These are phyloP conservation scores for Nemania diffusa DNA, from an alignment of 2,329 filamentous ascomycete genomes.

Conservation along the genomic window DNA sequence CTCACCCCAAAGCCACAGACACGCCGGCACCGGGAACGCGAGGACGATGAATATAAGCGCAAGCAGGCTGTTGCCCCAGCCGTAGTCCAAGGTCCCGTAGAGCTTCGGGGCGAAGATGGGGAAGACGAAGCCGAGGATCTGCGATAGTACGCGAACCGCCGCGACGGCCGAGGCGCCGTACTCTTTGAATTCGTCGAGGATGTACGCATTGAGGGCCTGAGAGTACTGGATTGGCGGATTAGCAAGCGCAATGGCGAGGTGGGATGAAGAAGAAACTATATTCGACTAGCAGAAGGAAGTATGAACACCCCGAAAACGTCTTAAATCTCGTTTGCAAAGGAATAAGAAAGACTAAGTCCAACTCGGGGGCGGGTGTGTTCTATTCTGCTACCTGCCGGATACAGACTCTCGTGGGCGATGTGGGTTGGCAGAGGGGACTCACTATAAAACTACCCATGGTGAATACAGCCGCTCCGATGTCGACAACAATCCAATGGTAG, in stretches of 20 bases:
- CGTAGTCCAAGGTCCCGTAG: constrained; percentile 46
- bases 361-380: too few species aligned
- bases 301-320: neutral
- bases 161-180: constrained; percentile 56
- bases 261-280: neutral
- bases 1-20: constrained; percentile 43
- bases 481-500: constrained; percentile 67
- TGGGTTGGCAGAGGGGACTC: neutral
- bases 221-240: constrained; percentile 49
- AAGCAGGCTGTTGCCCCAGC: constrained; percentile 56
- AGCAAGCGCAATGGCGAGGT: neutral
- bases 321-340: neutral
- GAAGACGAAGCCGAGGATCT: constrained; percentile 64
- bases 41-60: constrained; percentile 53
- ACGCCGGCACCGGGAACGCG: constrained; percentile 37
- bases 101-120: constrained; percentile 63
- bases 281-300: neutral
- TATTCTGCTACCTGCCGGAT: neutral
- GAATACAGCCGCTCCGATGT: constrained; percentile 66
- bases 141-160: constrained; percentile 63
- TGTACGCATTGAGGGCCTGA: constrained; percentile 64
- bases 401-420: neutral
- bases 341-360: too few species aligned
- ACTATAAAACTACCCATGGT: constrained; percentile 61
- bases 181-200: constrained; percentile 60